phyloP scores from a whole-genome alignment of 116 monocot genomes.

The Zostera marina region DNA sequence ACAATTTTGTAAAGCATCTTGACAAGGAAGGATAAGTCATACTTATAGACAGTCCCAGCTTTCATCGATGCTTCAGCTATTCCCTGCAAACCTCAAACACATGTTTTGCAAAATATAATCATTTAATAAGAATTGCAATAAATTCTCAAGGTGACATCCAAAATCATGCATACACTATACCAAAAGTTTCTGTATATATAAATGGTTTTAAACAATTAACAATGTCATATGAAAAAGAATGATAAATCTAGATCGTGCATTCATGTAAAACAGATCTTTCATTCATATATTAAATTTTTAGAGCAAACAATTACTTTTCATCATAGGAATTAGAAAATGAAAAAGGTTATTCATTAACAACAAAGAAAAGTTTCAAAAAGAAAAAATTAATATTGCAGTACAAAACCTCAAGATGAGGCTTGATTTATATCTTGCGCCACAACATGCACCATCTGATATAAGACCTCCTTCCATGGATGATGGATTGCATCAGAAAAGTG shows the following conservation, averaged over 20 bases:
- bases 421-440: slow-evolving; percentile 94
- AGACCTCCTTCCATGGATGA: slow-evolving; percentile 70
- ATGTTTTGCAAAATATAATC: not conserved
- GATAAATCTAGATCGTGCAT: too few species aligned
- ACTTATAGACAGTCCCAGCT: slow-evolving; percentile 89
- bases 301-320: too few species aligned
- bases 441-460: slow-evolving; percentile 70
- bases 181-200: too few species aligned
- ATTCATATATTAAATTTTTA: too few species aligned
- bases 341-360: not conserved
- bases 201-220: too few species aligned
- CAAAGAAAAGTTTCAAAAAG: not conserved
- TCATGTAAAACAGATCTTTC: too few species aligned
- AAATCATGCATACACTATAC: not conserved
- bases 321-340: not conserved
- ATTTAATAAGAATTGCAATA: not conserved
- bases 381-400: not conserved
- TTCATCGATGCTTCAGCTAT: slow-evolving; percentile 73
- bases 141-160: not conserved
- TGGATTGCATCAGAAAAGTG: slow-evolving; percentile 49
- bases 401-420: slow-evolving; percentile 60
- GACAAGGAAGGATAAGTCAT: slow-evolving; percentile 85
- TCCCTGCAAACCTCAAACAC: slow-evolving; percentile 33
- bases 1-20: slow-evolving; percentile 73
- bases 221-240: too few species aligned